Evolutionary conservation across 306 rosid species (phyloP).

Genomic region (Vigna unguiculata): DNA sequence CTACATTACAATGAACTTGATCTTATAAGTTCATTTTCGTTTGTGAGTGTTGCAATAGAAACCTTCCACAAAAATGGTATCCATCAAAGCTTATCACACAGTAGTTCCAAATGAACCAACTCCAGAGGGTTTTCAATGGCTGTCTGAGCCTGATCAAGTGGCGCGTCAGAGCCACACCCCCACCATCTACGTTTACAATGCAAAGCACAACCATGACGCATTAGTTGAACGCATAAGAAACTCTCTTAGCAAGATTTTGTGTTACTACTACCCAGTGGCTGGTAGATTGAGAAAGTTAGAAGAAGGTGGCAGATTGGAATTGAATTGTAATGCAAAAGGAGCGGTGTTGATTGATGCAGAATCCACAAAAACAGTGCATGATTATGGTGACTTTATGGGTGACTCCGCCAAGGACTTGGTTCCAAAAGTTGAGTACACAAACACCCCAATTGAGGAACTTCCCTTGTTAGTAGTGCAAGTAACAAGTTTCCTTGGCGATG

Average conservation of each 20-base stretch:
- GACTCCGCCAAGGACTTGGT: conserved; percentile 1
- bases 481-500: background rate
- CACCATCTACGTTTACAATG: background rate
- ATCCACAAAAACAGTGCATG: conserved; percentile 11
- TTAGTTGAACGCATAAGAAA: background rate
- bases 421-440: background rate
- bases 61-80: background rate
- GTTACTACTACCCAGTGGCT: conserved; percentile 38
- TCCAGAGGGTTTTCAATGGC: background rate
- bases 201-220: background rate
- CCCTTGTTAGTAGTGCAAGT: background rate
- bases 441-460: background rate
- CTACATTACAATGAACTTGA: too few relatives aligned
- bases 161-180: background rate
- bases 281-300: conserved; percentile 24
- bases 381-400: conserved; percentile 32
- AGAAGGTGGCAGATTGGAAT: conserved; percentile 1
- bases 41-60: too few relatives aligned
- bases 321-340: conserved; percentile 36
- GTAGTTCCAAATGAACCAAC: background rate
- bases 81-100: background rate
- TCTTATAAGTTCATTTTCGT: too few relatives aligned
- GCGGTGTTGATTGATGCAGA: conserved; percentile 3
- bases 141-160: background rate
- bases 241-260: conserved; percentile 38